Evolutionary conservation across 139 green algal species (phyloP), one percentile per base, ranked within the genome.

Genomic region (Dunaliella sp.): DNA sequence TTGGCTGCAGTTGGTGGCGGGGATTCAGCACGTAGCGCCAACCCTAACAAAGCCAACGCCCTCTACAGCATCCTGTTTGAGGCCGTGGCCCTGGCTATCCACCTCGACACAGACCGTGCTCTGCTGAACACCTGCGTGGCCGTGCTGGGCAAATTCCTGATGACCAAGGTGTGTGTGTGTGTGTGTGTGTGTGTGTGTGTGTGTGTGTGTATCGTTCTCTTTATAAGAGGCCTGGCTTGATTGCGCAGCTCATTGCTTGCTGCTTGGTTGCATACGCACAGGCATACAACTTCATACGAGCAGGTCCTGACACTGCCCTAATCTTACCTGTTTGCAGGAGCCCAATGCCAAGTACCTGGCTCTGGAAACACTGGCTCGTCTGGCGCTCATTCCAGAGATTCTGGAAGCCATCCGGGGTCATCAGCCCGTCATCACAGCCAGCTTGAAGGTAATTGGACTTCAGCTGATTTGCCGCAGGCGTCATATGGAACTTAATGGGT

Each of bases 21-120:
- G 24, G 80, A 84, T 1, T 30, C 80, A 7, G 80, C 89, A 28
- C 96, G 95, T 84, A 85, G 38, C 79, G 75, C 84, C 84, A 98
- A 96, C 88, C 86, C 96, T 74, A 99, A 99, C 94, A 99, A 99
- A 91, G 97, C 95, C 91, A 99, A 99, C 86, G 97, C 97, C 36
- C 88, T 97, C 85, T 94, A 99, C 88, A 96, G 94, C 65, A 96
- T 99, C 84, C 94, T 99, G 74, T 98, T 99, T 89, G 97, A 99
- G 93, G 97, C 96, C 35, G 92, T 98, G n/a, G 88, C 92, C 1
- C 94, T 99, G 38, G 93, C 91, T 30, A 87, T 98, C 77, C 89
- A 91, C 38, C 78, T 97, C 81, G 95, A 96, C 21, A 83, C 83
- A 2, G 92, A 97, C 74, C 75, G 36, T 28, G 90, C 98, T 81